Base-by-base conservation (phyloP, 2,329 filamentous ascomycete species). In the Calonectria leucothoes region DNA sequence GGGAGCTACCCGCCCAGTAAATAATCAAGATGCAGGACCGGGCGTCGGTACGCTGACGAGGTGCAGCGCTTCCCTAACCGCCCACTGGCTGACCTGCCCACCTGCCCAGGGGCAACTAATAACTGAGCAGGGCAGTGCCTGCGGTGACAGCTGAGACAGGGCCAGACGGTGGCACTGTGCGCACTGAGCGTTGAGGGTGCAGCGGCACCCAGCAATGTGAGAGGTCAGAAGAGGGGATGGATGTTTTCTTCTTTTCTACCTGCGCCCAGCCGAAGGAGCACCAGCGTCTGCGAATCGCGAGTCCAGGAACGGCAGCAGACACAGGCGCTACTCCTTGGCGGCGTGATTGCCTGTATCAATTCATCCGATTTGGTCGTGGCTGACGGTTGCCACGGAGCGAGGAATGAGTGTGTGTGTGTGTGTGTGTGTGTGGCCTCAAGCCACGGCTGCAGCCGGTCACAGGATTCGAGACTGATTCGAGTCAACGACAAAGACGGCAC, bases 1-100 rank as follows among this genome's bases (percentile, higher is more conserved):
- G 68, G 68, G 68, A 66, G 68, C 59, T 65, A 57, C 37, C 48
- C 59, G 35, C 45, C 45, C 33, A 66, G 49, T 59, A 68, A 66
- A 35, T 59, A 68, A 68, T 57, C 17, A 68, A 66, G 64, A 59
- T 59, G 66, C 37, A 68, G 49, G 51, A 23, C 59, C 31, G 17
- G 39, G 59, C 64, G 31, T 17, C n/a, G 33, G 25, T 25, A 20
- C 23, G 48, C 33, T 57, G 49, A 37, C 20, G 25, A 33, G 31
- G 48, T 23, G 52, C 45, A 37, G 33, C 48, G 49, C 45, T 39
- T 66, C 31, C 48, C 48, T 67, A 67, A 33, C 65, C 37, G 65
- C 59, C 35, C 33, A 57, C 65, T 37, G 59, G 59, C 37, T 31
- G n/a, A 5, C 59, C 39, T 45, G 59, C 37, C 59, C 37, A 5